Conservation (phyloP, 306 rosid species). For the Fragaria iinumae region DNA sequence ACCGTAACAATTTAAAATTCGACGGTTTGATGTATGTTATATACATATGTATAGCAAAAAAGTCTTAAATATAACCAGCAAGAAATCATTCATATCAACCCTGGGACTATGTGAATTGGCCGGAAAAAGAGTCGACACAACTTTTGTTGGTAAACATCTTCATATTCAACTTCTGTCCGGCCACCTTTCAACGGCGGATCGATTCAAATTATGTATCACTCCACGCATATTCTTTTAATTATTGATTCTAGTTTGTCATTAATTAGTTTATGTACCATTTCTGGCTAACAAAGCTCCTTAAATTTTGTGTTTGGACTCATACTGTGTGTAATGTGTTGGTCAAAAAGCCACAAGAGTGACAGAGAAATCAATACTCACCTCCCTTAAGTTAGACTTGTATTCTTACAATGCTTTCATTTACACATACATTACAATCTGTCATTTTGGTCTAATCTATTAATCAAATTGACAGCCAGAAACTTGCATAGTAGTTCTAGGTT, state of each 20-base stretch:
- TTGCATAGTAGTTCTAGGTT: neutral
- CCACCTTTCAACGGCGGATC: neutral
- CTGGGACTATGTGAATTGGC: too few species aligned
- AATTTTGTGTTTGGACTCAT: neutral
- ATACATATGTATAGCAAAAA: too few species aligned
- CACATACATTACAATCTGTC: neutral
- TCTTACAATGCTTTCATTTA: neutral
- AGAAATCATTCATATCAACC: neutral
- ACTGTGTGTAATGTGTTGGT: neutral
- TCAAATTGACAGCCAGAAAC: neutral
- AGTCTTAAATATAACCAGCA: too few species aligned
- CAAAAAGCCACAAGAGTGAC: neutral
- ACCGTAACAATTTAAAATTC: too few species aligned
- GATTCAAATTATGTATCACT: too few species aligned
- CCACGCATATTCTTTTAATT: too few species aligned
- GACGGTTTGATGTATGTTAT: too few species aligned
- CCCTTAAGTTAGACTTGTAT: neutral
- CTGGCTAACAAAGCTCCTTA: neutral
- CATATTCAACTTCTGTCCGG: neutral
- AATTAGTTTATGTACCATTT: neutral
- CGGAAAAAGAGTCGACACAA: too few species aligned
- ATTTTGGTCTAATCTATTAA: neutral
- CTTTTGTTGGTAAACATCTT: too few species aligned
- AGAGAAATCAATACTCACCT: neutral
- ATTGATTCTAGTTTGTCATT: neutral